Percentiles rank a stretch among this genome's conserved stretches.
These are phyloP conservation scores for Dactylellina sp. DNA, from an alignment of 2,329 filamentous ascomycete species.

Conservation along the genomic window DNA sequence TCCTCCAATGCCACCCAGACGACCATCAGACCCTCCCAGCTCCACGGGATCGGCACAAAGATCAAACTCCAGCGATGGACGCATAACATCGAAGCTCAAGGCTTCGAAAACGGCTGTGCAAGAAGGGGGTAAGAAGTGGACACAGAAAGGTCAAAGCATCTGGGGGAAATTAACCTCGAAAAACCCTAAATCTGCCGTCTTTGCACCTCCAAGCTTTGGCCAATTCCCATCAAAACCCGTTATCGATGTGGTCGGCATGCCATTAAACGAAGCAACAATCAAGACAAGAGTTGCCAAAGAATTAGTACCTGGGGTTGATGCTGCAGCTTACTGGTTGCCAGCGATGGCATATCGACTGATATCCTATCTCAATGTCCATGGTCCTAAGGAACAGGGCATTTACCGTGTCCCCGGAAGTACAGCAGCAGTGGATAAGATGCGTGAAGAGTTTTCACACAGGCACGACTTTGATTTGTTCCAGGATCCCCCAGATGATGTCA, in stretches of 20 bases:
- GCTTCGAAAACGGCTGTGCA: slow-evolving; percentile 48
- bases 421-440: slow-evolving; percentile 60
- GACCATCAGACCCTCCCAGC: slow-evolving; percentile 39
- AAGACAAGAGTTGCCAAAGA: slow-evolving; percentile 60
- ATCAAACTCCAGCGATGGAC: slow-evolving; percentile 47
- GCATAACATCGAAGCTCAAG: slow-evolving; percentile 52
- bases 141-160: slow-evolving; percentile 41
- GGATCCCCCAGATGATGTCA: slow-evolving; percentile 60
- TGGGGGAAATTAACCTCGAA: slow-evolving; percentile 55
- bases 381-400: slow-evolving; percentile 60
- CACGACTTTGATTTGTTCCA: slow-evolving; percentile 61
- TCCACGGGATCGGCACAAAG: slow-evolving; percentile 40
- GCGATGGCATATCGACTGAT: slow-evolving; percentile 60
- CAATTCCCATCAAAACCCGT: slow-evolving; percentile 44
- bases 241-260: slow-evolving; percentile 61
- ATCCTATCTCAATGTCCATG: slow-evolving; percentile 60
- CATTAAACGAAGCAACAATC: slow-evolving; percentile 59
- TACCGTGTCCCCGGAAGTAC: slow-evolving; percentile 61
- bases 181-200: slow-evolving; percentile 53
- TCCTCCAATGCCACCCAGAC: slow-evolving; percentile 34
- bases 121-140: slow-evolving; percentile 41
- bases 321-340: slow-evolving; percentile 60
- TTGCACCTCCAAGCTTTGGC: slow-evolving; percentile 40
- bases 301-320: slow-evolving; percentile 58
- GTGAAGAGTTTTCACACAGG: slow-evolving; percentile 59